phyloP scores from a whole-genome alignment of 2,329 filamentous ascomycete species.

The Coniochaeta prunicola region DNA sequence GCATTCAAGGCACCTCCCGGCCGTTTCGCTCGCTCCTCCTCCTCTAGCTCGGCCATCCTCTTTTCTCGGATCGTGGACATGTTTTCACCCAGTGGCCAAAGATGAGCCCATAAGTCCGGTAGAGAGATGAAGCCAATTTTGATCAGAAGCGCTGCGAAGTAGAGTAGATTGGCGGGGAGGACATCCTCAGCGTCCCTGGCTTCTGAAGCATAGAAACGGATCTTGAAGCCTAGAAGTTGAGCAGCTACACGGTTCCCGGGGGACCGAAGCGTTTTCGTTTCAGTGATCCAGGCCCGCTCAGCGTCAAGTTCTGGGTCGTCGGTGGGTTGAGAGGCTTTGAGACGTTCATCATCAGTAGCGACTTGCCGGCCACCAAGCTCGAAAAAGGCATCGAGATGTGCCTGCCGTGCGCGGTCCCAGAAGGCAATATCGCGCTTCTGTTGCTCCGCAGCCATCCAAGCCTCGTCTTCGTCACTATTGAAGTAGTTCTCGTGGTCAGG shows the following conservation, averaged over 20 bases:
- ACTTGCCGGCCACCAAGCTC: conserved; percentile 72
- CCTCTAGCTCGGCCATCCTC: conserved; percentile 67
- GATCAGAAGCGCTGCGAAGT: conserved; percentile 83
- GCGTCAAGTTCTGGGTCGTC: conserved; percentile 43
- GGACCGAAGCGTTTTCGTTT: conserved; percentile 76
- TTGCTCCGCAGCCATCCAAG: conserved; percentile 46
- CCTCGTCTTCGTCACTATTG: conserved; percentile 62
- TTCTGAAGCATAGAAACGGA: conserved; percentile 85
- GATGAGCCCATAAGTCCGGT: conserved; percentile 81
- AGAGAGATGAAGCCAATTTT: conserved; percentile 97
- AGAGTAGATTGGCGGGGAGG: conserved; percentile 87
- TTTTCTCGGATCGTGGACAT: conserved; percentile 71
- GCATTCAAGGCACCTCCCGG: conserved; percentile 74
- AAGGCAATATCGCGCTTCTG: conserved; percentile 65
- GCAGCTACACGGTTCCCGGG: conserved; percentile 86
- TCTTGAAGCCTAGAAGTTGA: conserved; percentile 92
- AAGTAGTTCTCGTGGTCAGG: conserved; percentile 60
- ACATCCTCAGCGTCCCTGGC: conserved; percentile 68
- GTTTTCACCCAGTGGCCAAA: conserved; percentile 75
- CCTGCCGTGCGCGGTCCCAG: conserved; percentile 70
- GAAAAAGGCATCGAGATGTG: conserved; percentile 80
- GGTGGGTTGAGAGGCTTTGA: conserved; percentile 31
- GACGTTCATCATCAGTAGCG: conserved; percentile 48
- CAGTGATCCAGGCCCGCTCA: conserved; percentile 67
- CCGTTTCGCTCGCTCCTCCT: conserved; percentile 64